Evolutionary conservation across 1,284 basidiomycete genomes (phyloP), one percentile per base, ranked within the genome.

Genomic region (Porogramme epimiltina): DNA sequence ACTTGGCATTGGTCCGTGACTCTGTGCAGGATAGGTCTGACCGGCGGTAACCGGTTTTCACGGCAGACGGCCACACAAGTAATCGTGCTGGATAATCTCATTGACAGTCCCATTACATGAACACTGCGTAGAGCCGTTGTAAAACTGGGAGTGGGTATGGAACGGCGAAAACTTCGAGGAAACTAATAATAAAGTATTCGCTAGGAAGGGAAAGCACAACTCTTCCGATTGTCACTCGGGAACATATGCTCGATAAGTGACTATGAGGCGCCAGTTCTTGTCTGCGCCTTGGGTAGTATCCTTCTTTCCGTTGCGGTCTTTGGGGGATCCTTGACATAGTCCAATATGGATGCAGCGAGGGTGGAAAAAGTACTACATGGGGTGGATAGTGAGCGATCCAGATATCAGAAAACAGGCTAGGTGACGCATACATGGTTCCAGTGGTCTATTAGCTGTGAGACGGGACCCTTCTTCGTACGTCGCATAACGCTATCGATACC

Each of bases 371-470:
- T 19, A 36, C 45, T 31, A 8, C 22, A 3, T 31, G 13, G 43
- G 49, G n/a, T 49, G 46, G 40, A 45, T 19, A 4, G 23, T 38
- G n/a, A 49, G 45, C 37, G 34, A 33, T 13, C 25, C 33, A 9
- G n/a, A 9, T 4, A 2, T 23, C 10, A 22, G 15, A 18, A 2
- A 4, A 3, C 16, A 22, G 24, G 20, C 11, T n/a, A 36, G 15
- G n/a, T 9, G 24, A 4, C 31, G 49, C 55, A 3, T 39, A 63
- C 59, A 24, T 59, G 47, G 42, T 62, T 63, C 63, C 61, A 64
- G 20, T 51, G 44, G 28, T 60, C 56, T 24, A 64, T 49, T 10
- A 62, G 47, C 48, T 62, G 42, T 19, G 48, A 49, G 23, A 54
- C 45, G 6, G 54, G 50, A 11, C 38, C 53, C 20, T 47, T 45